phyloP scores from a whole-genome alignment of 305 asterid genomes.

The Fraxinus xanthoxyloides region DNA sequence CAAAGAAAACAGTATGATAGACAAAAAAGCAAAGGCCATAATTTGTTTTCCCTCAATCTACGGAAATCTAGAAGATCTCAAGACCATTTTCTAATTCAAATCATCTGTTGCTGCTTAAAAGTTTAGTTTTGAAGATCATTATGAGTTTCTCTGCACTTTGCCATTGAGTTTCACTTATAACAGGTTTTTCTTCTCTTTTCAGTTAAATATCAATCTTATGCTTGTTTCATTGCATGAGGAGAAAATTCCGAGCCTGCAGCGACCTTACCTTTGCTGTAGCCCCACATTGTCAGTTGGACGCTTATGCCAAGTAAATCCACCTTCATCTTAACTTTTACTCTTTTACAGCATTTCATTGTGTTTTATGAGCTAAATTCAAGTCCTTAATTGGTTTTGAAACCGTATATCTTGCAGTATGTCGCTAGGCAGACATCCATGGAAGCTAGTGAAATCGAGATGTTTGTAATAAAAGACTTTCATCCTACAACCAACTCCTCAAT shows the following conservation, averaged over 20 bases:
- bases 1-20: neutral
- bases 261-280: constrained; percentile 79
- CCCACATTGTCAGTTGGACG: constrained; percentile 59
- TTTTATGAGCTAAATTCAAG: neutral
- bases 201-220: constrained; percentile 62
- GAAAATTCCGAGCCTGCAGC: constrained; percentile 74
- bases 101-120: constrained; percentile 20
- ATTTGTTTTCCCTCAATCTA: neutral
- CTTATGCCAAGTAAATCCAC: constrained; percentile 48
- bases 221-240: constrained; percentile 72
- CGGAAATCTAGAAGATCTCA: neutral
- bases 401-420: constrained; percentile 63
- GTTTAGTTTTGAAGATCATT: constrained; percentile 16
- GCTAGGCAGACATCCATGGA: constrained; percentile 74
- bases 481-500: constrained; percentile 31
- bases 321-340: constrained; percentile 21
- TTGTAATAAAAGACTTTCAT: constrained; percentile 45
- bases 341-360: constrained; percentile 15
- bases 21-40: neutral
- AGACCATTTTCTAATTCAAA: constrained; percentile 5
- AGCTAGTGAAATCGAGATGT: constrained; percentile 66
- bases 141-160: constrained; percentile 12
- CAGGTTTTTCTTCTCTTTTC: constrained; percentile 2
- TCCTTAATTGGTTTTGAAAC: constrained; percentile 22
- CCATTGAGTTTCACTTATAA: neutral